Evolutionary conservation across 495 filamentous ascomycete genomes (phyloP), one percentile per base, ranked within the genome.

Genomic region (Daldinia grandis): DNA sequence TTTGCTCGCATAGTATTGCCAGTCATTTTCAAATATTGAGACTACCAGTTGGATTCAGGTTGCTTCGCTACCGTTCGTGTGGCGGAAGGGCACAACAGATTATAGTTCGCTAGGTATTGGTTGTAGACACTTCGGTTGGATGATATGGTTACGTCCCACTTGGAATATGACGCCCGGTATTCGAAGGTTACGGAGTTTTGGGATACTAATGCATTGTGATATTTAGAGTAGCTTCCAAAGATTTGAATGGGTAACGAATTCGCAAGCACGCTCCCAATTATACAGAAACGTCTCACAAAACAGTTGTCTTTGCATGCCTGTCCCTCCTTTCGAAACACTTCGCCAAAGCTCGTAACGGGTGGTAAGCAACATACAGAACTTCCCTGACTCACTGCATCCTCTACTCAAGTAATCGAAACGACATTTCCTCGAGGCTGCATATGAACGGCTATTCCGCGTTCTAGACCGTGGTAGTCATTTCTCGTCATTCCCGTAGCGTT

Each of bases 251-350:
- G 25, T 47, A 50, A 44, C 14, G 25, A 53, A 47, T 55, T 49
- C 55, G 53, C 53, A 51, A 27, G 25, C 30, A 54, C 53, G 15
- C 35, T 47, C 5, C 42, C 31, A 44, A 58, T 51, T 56, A 9
- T 57, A 58, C 57, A 64, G 25, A 59, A 33, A 57, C 15, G 69
- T 73, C 64, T 62, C 64, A 75, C 69, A 73, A 73, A 64, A 71
- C 64, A 73, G 24, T 38, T 75, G 64, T 73, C 64, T 59, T 54
- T 72, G 64, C 72, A 69, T 62, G 65, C 38, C 64, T 67, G 42
- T 73, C 63, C 65, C 19, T 69, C 70, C 19, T 66, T 66, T 64
- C 69, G 66, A 71, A 64, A 64, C 68, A 71, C 15, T 56, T 49
- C 56, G 38, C 55, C 55, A 54, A 63, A 57, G 38, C 51, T 58